Evolutionary conservation across 2,329 filamentous ascomycete species (phyloP).

Genomic region (Trichoderma harzianum): DNA sequence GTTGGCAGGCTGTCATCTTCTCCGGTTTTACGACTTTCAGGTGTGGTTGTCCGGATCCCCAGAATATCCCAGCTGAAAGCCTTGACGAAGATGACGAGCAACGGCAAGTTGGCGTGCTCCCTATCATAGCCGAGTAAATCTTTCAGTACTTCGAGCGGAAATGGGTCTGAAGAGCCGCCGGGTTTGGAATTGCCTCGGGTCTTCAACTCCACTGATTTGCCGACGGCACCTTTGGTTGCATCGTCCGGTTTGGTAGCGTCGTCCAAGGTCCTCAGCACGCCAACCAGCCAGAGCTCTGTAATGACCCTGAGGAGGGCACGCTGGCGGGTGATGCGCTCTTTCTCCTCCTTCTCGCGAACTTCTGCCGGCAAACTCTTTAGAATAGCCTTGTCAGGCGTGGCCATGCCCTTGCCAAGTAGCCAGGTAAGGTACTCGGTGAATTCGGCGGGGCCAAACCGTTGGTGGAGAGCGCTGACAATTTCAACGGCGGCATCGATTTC

Average conservation of each 20-base stretch:
- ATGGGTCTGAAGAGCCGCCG: constrained; percentile 70
- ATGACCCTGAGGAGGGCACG: constrained; percentile 83
- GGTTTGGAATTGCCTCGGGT: constrained; percentile 55
- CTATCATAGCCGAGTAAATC: constrained; percentile 91
- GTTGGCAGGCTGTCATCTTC: constrained; percentile 73
- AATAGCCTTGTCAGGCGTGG: constrained; percentile 79
- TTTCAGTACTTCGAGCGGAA: constrained; percentile 95
- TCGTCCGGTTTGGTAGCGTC: constrained; percentile 62
- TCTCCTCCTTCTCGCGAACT: constrained; percentile 89
- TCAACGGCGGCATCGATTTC: constrained; percentile 91
- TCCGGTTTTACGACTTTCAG: constrained; percentile 78
- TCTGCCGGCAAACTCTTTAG: constrained; percentile 78
- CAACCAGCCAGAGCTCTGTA: constrained; percentile 93
- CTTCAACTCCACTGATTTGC: constrained; percentile 62
- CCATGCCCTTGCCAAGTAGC: constrained; percentile 86
- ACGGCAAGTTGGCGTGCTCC: constrained; percentile 84
- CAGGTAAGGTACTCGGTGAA: constrained; percentile 91
- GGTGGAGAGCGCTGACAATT: constrained; percentile 90
- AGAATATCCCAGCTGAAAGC: constrained; percentile 94
- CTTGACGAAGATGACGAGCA: constrained; percentile 94
- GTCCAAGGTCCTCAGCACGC: constrained; percentile 76
- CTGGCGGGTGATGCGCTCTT: constrained; percentile 84
- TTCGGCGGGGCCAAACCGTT: constrained; percentile 84
- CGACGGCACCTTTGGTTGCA: constrained; percentile 56
- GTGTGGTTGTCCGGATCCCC: constrained; percentile 67